A percentile compares a stretch with the other conserved stretches of the same genome.
These are phyloP conservation scores for Bipolaris zeicola DNA, from an alignment of 2,329 filamentous ascomycete species.

Conservation along the genomic window DNA sequence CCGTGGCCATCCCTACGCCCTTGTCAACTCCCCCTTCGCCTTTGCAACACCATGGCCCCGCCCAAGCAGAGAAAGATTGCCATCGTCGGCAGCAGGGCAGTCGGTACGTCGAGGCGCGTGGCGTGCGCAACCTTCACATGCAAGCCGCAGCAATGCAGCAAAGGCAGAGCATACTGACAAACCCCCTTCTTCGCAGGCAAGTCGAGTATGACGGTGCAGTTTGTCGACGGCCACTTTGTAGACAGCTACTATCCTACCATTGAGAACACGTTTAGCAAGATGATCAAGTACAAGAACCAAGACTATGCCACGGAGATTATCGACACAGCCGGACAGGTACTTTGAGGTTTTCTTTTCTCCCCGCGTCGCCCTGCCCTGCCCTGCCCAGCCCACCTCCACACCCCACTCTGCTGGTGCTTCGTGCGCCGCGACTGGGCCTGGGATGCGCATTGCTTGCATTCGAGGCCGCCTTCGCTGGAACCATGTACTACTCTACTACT, in stretches of 20 bases:
- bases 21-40: conserved; percentile 15
- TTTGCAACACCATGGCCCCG: conserved; percentile 62
- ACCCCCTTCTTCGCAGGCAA: conserved; percentile 68
- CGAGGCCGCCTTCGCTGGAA: no score
- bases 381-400: conserved; percentile 17
- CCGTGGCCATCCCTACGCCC: conserved; percentile 24
- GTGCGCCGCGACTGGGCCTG: not conserved
- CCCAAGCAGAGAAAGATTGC: conserved; percentile 93
- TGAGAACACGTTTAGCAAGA: conserved; percentile 97
- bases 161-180: conserved; percentile 20
- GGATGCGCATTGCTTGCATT: not conserved
- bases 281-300: conserved; percentile 89
- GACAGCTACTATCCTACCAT: conserved; percentile 99
- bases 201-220: conserved; percentile 94
- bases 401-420: conserved; percentile 19
- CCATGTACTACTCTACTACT: no score
- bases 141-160: conserved; percentile 2
- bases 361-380: conserved; percentile 21
- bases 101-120: conserved; percentile 63
- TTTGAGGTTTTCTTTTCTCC: conserved; percentile 35
- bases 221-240: conserved; percentile 96
- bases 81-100: conserved; percentile 92
- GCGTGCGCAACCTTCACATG: conserved; percentile 25
- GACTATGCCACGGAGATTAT: conserved; percentile 97
- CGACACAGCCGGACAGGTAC: conserved; percentile 92